These are phyloP conservation scores for Colletotrichum cordylinicola DNA, from an alignment of 2,329 filamentous ascomycete genomes.

Conservation along the genomic window DNA sequence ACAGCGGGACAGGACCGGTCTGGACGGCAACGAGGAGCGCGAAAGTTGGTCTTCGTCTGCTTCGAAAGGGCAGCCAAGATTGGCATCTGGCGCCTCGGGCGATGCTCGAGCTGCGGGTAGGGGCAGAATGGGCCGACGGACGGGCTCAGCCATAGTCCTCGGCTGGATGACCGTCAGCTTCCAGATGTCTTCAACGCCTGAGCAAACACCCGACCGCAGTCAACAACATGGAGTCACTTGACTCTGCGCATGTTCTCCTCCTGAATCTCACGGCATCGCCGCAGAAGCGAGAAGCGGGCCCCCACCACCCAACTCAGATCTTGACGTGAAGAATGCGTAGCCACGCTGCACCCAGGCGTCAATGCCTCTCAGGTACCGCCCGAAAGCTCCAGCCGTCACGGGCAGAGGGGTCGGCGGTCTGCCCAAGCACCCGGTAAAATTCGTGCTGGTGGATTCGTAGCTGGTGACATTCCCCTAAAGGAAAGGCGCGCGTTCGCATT, in stretches of 20 bases:
- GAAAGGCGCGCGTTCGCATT: background rate
- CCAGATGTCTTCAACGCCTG: background rate
- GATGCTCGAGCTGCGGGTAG: background rate
- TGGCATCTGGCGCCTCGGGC: background rate
- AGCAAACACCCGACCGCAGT: background rate
- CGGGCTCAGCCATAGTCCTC: background rate
- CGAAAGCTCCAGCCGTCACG: background rate
- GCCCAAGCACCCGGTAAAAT: background rate
- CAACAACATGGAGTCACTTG: slow-evolving; percentile 11
- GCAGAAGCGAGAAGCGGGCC: slow-evolving; percentile 2
- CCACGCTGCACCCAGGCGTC: background rate
- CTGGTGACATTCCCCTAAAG: slow-evolving; percentile 6
- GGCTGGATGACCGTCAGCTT: background rate
- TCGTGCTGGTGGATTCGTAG: background rate
- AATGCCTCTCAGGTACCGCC: background rate
- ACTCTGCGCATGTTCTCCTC: background rate
- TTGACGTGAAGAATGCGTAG: background rate
- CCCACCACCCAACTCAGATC: background rate
- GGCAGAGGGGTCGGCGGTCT: background rate
- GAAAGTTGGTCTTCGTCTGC: background rate
- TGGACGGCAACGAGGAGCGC: background rate
- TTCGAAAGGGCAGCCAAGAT: background rate
- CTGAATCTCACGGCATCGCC: background rate
- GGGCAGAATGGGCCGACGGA: background rate
- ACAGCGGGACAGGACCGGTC: background rate